Percentiles rank a stretch among this genome's conserved stretches.
phyloP scores from a whole-genome alignment of 176 grass and related monocot genomes.

The Coix lacrymajobi region DNA sequence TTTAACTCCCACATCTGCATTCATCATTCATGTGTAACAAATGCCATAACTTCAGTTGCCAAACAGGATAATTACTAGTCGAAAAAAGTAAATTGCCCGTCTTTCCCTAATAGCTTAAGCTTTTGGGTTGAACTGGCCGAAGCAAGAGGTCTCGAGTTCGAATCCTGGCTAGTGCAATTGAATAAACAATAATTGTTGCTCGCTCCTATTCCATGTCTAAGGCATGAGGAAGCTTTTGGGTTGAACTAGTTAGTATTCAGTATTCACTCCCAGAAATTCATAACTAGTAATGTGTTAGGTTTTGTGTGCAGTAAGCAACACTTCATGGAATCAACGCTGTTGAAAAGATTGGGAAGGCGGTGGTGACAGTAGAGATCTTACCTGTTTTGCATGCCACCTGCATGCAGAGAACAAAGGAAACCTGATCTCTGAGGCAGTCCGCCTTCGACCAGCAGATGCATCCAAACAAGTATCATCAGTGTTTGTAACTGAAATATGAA shows the following conservation, averaged over 20 bases:
- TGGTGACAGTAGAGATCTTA: slow-evolving; percentile 6
- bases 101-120: not conserved
- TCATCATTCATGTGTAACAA: slow-evolving; percentile 21
- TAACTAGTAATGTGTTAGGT: not conserved
- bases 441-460: slow-evolving; percentile 46
- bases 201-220: not conserved
- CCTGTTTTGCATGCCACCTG: slow-evolving; percentile 69
- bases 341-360: not conserved
- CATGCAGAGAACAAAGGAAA: slow-evolving; percentile 52
- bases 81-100: not conserved
- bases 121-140: not conserved
- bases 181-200: not conserved
- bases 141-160: not conserved
- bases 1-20: slow-evolving; percentile 83
- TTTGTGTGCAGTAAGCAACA: not conserved
- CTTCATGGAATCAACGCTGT: not conserved
- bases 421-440: slow-evolving; percentile 29
- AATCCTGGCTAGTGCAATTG: not conserved
- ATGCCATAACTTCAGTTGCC: not conserved
- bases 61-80: not conserved
- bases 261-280: not conserved
- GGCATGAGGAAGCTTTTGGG: not conserved
- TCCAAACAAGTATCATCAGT: slow-evolving; percentile 50
- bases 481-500: slow-evolving; percentile 39
- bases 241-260: not conserved